phyloP scores from a whole-genome alignment of 805 yeast species.

The Starmerella apis region DNA sequence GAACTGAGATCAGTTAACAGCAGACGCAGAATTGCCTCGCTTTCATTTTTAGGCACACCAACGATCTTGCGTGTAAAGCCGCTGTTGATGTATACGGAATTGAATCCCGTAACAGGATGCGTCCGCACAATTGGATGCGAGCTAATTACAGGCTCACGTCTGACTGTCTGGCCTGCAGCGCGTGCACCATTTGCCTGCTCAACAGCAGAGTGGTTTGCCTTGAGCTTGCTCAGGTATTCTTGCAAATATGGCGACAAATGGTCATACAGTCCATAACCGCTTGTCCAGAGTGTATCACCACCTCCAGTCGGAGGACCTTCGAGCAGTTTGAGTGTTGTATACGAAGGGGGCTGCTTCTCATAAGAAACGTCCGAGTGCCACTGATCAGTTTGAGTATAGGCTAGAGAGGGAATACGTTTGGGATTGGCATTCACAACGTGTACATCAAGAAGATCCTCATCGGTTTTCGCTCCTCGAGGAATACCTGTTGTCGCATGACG shows the following conservation, averaged over 20 bases:
- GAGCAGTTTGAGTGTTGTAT: slow-evolving; percentile 44
- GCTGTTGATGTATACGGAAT: slow-evolving; percentile 48
- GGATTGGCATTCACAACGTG: slow-evolving; percentile 29
- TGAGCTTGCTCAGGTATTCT: slow-evolving; percentile 40
- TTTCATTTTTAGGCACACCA: slow-evolving; percentile 60
- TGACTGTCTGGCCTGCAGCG: slow-evolving; percentile 49
- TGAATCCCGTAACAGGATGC: slow-evolving; percentile 61
- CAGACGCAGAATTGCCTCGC: slow-evolving; percentile 46
- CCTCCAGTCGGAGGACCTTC: slow-evolving; percentile 47
- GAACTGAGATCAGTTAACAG: slow-evolving; percentile 44
- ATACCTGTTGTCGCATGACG: slow-evolving; percentile 37
- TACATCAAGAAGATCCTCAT: slow-evolving; percentile 40
- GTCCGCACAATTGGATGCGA: slow-evolving; percentile 62
- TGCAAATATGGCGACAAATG: slow-evolving; percentile 41
- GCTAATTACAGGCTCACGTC: slow-evolving; percentile 53
- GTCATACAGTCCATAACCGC: slow-evolving; percentile 45
- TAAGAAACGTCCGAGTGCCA: slow-evolving; percentile 75
- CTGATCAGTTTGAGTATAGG: slow-evolving; percentile 26
- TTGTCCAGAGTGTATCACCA: slow-evolving; percentile 49
- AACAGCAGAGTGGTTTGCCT: slow-evolving; percentile 54
- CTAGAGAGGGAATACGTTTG: slow-evolving; percentile 25
- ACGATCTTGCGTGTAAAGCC: slow-evolving; percentile 54
- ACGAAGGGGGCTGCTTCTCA: slow-evolving; percentile 60
- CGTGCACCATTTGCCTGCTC: slow-evolving; percentile 48
- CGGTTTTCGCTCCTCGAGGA: slow-evolving; percentile 46